Conservation (phyloP, 805 yeast species). For the Candida ipomoeae region DNA sequence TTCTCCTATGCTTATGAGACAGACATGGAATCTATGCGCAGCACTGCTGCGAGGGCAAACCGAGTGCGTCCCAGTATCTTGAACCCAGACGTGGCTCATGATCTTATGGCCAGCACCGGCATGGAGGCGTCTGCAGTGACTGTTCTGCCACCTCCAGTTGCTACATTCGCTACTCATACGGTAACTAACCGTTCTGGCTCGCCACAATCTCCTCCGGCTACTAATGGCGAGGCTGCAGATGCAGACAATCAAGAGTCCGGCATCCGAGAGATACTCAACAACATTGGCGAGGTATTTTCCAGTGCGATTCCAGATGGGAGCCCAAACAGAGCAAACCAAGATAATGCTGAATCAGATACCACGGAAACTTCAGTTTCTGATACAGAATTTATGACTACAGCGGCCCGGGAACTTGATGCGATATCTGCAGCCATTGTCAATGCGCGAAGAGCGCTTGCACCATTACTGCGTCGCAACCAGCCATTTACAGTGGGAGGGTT, state of each 20-base stretch:
- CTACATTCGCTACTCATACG: background rate
- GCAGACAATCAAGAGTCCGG: background rate
- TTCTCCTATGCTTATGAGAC: slow-evolving; percentile 26
- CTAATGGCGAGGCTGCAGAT: background rate
- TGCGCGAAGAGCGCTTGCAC: background rate
- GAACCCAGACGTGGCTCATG: slow-evolving; percentile 36
- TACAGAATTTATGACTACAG: background rate
- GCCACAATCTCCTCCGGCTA: background rate
- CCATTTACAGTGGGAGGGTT: background rate
- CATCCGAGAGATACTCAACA: slow-evolving; percentile 8
- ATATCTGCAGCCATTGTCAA: background rate
- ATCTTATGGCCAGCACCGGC: slow-evolving; percentile 26
- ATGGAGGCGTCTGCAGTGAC: slow-evolving; percentile 23
- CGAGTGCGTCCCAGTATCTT: slow-evolving; percentile 32
- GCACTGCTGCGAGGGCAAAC: slow-evolving; percentile 29
- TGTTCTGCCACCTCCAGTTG: slow-evolving; percentile 4
- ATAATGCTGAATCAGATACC: background rate
- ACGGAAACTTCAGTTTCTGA: background rate
- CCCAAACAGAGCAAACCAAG: background rate
- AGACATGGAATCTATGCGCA: slow-evolving; percentile 21
- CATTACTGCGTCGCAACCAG: background rate
- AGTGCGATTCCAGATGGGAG: slow-evolving; percentile 1
- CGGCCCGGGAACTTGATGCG: background rate
- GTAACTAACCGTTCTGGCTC: background rate
- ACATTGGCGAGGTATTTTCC: slow-evolving; percentile 13